Percentiles rank a stretch among this genome's conserved stretches.
Conservation (phyloP, 139 green algal genomes). For the Desmodesmus armatus region DNA sequence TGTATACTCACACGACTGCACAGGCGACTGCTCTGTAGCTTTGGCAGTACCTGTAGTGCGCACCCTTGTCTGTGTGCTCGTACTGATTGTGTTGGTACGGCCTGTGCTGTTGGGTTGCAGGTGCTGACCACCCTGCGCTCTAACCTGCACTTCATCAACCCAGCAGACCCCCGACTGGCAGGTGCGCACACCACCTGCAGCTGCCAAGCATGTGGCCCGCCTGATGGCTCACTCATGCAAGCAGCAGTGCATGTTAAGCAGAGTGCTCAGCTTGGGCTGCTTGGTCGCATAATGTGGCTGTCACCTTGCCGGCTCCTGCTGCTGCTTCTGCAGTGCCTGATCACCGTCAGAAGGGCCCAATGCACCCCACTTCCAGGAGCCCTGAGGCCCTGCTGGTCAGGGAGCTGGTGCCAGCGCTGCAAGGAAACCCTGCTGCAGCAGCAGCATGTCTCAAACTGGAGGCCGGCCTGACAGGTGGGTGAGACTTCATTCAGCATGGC, state of each 20-base stretch:
- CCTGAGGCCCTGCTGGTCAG: slow-evolving; percentile 36
- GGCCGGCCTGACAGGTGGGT: slow-evolving; percentile 6
- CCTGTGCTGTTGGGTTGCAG: background rate
- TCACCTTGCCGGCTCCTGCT: background rate
- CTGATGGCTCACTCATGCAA: background rate
- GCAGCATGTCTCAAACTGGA: slow-evolving; percentile 26
- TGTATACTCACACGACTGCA: background rate
- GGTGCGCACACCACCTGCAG: background rate
- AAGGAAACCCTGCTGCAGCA: background rate
- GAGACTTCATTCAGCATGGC: background rate
- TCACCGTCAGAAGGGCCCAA: slow-evolving; percentile 13
- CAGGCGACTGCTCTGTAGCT: background rate
- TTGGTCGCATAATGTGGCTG: background rate
- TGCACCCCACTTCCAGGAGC: background rate
- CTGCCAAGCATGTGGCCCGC: background rate
- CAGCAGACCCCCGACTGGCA: slow-evolving; percentile 43
- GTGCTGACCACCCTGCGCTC: slow-evolving; percentile 33
- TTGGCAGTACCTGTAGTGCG: too few relatives aligned
- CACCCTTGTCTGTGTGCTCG: too few relatives aligned
- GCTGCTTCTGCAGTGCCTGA: slow-evolving; percentile 31
- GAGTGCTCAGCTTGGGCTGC: background rate
- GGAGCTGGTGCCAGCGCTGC: slow-evolving; percentile 13
- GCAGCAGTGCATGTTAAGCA: background rate
- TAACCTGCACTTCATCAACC: slow-evolving; percentile 40
- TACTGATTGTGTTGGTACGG: too few relatives aligned